phyloP scores from a whole-genome alignment of 2,329 filamentous ascomycete species.

The Alternaria sp. region DNA sequence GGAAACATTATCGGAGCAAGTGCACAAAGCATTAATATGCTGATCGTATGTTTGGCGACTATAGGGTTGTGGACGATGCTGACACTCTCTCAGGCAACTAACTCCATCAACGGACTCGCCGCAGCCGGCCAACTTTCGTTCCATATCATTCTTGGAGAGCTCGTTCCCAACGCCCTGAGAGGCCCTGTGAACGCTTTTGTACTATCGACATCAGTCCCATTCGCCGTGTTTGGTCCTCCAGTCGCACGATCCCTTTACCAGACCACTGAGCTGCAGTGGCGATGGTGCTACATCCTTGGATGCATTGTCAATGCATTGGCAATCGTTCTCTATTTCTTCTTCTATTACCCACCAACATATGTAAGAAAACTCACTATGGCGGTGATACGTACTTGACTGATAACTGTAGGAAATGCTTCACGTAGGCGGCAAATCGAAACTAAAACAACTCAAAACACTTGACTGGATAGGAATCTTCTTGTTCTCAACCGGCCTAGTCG shows the following conservation, averaged over 20 bases:
- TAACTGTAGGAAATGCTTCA: constrained; percentile 45
- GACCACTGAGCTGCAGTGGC: constrained; percentile 44
- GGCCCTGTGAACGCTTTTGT: constrained; percentile 51
- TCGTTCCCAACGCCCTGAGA: constrained; percentile 47
- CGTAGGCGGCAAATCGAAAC: constrained; percentile 45
- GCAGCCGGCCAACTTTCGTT: constrained; percentile 53
- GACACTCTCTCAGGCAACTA: constrained; percentile 29
- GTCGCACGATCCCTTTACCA: constrained; percentile 43
- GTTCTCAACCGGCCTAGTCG: constrained; percentile 56
- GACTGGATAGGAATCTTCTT: constrained; percentile 60
- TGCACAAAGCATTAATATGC: constrained; percentile 45
- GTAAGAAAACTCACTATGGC: constrained; percentile 22
- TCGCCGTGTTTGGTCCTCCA: constrained; percentile 45
- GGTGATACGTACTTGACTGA: background rate
- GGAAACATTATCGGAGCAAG: constrained; percentile 51
- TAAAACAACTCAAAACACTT: constrained; percentile 50
- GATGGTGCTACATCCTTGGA: constrained; percentile 45
- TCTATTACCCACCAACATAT: constrained; percentile 50
- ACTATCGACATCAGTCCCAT: constrained; percentile 40
- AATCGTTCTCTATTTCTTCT: constrained; percentile 46
- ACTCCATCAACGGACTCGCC: constrained; percentile 50
- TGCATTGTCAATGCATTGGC: constrained; percentile 44
- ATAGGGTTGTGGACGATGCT: constrained; percentile 1
- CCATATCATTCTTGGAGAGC: constrained; percentile 51
- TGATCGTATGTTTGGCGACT: constrained; percentile 32